phyloP scores from a whole-genome alignment of 1,284 basidiomycete species.

The Ceratobasidium theobromae region DNA sequence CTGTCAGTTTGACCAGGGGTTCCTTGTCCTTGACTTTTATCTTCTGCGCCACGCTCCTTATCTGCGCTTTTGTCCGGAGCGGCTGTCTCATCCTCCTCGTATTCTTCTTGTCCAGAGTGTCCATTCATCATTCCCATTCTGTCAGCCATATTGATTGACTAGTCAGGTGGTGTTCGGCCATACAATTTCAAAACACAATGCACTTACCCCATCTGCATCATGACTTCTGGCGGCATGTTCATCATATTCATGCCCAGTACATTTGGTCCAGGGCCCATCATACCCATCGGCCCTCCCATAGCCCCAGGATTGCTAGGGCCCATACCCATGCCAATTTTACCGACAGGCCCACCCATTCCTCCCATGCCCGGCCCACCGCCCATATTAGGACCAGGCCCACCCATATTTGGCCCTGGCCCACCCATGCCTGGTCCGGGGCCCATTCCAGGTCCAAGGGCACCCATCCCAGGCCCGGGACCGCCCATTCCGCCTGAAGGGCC shows the following conservation, averaged over 20 bases:
- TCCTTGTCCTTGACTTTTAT: slow-evolving; percentile 21
- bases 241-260: slow-evolving; percentile 36
- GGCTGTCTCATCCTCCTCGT: slow-evolving; percentile 18
- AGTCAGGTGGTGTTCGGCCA: slow-evolving; percentile 29
- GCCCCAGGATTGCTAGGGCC: background rate
- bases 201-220: slow-evolving; percentile 31
- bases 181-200: slow-evolving; percentile 29
- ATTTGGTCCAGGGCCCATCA: slow-evolving; percentile 40
- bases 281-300: slow-evolving; percentile 34
- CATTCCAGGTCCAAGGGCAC: slow-evolving; percentile 51
- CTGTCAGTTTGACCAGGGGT: slow-evolving; percentile 12
- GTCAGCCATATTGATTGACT: background rate
- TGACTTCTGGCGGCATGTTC: slow-evolving; percentile 32
- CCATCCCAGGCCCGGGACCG: slow-evolving; percentile 45
- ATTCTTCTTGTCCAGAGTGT: slow-evolving; percentile 26
- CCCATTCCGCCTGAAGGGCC: slow-evolving; percentile 44
- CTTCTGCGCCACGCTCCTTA: slow-evolving; percentile 12
- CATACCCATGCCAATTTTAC: slow-evolving; percentile 3
- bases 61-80: background rate
- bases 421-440: slow-evolving; percentile 44
- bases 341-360: background rate
- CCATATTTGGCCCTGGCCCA: slow-evolving; percentile 55
- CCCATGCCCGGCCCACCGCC: slow-evolving; percentile 41
- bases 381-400: slow-evolving; percentile 35
- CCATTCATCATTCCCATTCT: slow-evolving; percentile 30